Conservation (phyloP, 1,284 basidiomycete species). For the Cerrena zonata region DNA sequence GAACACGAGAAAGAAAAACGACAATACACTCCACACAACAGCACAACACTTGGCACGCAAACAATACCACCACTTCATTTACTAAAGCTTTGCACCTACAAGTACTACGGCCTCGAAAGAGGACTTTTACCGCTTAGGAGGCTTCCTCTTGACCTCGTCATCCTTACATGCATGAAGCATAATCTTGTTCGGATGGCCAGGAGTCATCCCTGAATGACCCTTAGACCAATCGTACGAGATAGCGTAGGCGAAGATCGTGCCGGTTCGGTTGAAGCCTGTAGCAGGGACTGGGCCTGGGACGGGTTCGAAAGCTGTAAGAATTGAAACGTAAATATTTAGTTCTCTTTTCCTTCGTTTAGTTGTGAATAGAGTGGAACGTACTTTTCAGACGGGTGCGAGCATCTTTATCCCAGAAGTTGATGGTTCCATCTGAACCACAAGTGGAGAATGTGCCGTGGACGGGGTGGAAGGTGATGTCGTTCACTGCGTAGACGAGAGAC, state of each 20-base stretch:
- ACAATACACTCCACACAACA: too few species aligned
- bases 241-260: slow-evolving; percentile 85
- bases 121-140: slow-evolving; percentile 27
- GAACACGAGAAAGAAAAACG: too few species aligned
- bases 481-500: slow-evolving; percentile 84
- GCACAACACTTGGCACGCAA: too few species aligned
- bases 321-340: too few species aligned
- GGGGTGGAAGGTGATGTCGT: slow-evolving; percentile 88
- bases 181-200: slow-evolving; percentile 76
- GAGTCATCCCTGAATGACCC: slow-evolving; percentile 81
- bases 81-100: too few species aligned
- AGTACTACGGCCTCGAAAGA: too few species aligned
- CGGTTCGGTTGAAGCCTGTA: slow-evolving; percentile 78
- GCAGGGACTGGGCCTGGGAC: slow-evolving; percentile 65
- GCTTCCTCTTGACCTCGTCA: slow-evolving; percentile 78
- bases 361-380: slow-evolving; percentile 31
- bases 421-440: slow-evolving; percentile 78
- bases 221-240: slow-evolving; percentile 88
- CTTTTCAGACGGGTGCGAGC: slow-evolving; percentile 84
- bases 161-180: slow-evolving; percentile 89
- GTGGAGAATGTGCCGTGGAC: slow-evolving; percentile 92
- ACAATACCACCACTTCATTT: too few species aligned
- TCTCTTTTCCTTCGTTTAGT: background rate
- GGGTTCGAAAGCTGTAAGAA: slow-evolving; percentile 59
- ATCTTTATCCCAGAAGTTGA: slow-evolving; percentile 89